Base-by-base conservation (phyloP, 345 rosid genomes). In the Isatis tinctoria region DNA sequence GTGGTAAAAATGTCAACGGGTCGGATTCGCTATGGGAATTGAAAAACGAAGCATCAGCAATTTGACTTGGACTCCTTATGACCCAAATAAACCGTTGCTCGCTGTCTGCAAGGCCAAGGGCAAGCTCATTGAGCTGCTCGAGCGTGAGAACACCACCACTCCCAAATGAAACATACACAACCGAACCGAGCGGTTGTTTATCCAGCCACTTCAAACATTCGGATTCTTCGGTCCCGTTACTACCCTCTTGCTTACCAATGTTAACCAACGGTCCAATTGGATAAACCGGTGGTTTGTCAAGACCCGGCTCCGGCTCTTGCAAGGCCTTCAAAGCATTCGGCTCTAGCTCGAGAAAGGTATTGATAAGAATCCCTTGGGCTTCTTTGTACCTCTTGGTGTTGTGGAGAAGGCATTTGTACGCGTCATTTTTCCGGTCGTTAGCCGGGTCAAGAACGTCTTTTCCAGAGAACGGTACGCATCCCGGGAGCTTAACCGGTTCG, bases 41-140 rank as follows among this genome's bases (percentile, higher is more conserved):
- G 36, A 91, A 94, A 60, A 54, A 91, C 3, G 90, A 64, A 8
- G 93, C 84, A 18, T 82, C 78, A 11, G 97, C 84, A 0, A 45
- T 41, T 13, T 81, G 87, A 22, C 82, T 83, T 0, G 99, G 99
- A 66, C 85, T 81, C 64, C 90, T 45, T 49, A 79, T 85, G 4
- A 95, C 98, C 98, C 98, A 92, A 72, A 95, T 59, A 64, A 90
- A 95, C 69, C 94, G 82, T 51, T 90, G 97, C 62, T 81, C 88
- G 8, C 97, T 92, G 76, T 83, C 78, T 54, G 88, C 98, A 63
- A 95, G 74, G 3, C 99, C 99, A 10, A 77, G 35, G 24, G 98
- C 99, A 72, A 92, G 75, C 80, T 95, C 99, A 1, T 52, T 78
- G 17, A 89, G 59, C 72, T 95, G 99, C 32, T 81, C 78, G 8